Conservation (phyloP, 192 early-diverging fungal species). For the Umbelopsis isabellina region DNA sequence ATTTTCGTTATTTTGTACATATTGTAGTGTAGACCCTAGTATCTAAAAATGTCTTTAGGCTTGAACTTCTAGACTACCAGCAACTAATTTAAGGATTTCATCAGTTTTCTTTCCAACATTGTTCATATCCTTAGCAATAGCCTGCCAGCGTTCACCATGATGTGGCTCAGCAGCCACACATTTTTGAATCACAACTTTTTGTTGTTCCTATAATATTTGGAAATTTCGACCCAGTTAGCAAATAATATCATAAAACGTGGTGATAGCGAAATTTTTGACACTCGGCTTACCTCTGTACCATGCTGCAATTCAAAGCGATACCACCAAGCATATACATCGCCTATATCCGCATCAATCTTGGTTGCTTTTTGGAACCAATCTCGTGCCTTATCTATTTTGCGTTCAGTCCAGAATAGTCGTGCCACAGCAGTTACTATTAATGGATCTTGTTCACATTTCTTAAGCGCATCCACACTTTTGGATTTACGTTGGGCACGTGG, state of each 20-base stretch:
- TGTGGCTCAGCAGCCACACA: conserved; percentile 83
- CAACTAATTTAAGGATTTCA: conserved; percentile 57
- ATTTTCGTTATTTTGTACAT: too few species aligned
- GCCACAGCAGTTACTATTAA: conserved; percentile 81
- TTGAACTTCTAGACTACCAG: conserved; percentile 33
- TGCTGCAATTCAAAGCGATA: conserved; percentile 87
- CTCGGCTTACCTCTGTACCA: conserved; percentile 55
- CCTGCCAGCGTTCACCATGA: conserved; percentile 91
- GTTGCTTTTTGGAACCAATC: conserved; percentile 89
- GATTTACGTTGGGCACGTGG: conserved; percentile 86
- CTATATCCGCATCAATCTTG: conserved; percentile 81
- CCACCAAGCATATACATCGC: conserved; percentile 97
- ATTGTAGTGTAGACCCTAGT: too few species aligned
- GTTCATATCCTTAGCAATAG: conserved; percentile 73
- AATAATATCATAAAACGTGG: conserved; percentile 7
- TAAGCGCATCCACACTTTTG: conserved; percentile 86
- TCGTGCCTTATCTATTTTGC: conserved; percentile 91
- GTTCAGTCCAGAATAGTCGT: conserved; percentile 90
- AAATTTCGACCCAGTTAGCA: neutral
- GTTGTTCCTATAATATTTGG: conserved; percentile 37
- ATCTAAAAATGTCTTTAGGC: neutral
- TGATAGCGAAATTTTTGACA: neutral
- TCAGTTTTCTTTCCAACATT: conserved; percentile 70
- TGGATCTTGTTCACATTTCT: conserved; percentile 88
- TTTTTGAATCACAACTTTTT: conserved; percentile 58